Evolutionary conservation across 257 asterid genomes (phyloP), one percentile per base, ranked within the genome.

Genomic region (Cinchona pubescens): DNA sequence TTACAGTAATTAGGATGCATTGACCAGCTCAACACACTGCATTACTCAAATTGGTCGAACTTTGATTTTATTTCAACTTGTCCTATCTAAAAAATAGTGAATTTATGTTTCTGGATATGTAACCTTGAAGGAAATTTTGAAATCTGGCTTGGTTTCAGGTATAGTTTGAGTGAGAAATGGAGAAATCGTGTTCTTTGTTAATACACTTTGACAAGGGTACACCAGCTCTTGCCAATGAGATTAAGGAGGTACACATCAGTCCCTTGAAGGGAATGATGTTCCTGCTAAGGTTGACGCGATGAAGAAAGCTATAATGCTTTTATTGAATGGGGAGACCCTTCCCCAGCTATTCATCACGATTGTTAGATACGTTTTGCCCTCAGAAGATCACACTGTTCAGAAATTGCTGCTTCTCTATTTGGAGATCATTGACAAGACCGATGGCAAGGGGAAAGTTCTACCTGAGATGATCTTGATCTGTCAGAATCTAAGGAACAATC

Each of bases 401-500:
- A 93, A 91, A 78, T 86, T 93, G 78, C 74, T 93, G 18, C 75
- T 93, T 79, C 83, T 88, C 70, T 93, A 91, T 79, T 81, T 93
- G 87, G 98, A 93, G 86, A 88, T 90, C 55, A 88, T 91, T 7
- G 98, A 93, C 71, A 93, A 93, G 83, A 93, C 97, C 13, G 98
- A 93, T 78, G 89, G 85, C 27, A 88, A 90, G 86, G 98, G 98
- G 7, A 84, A 88, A 3, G 90, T 88, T 38, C 81, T 90, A 38
- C 98, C 98, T 27, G 98, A 93, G 85, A 93, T 93, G 97, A 91
- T 93, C 75, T 86, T 93, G 80, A 93, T 91, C 71, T 93, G 98
- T 74, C 98, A 93, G 88, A 89, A 90, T 74, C 87, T 93, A 73
- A 86, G 92, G 83, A 93, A 93, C 79, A 90, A 93, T 84, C 92